Base-by-base conservation (phyloP, 371 early-diverging fungal genomes). In the Mucor mucedo region DNA sequence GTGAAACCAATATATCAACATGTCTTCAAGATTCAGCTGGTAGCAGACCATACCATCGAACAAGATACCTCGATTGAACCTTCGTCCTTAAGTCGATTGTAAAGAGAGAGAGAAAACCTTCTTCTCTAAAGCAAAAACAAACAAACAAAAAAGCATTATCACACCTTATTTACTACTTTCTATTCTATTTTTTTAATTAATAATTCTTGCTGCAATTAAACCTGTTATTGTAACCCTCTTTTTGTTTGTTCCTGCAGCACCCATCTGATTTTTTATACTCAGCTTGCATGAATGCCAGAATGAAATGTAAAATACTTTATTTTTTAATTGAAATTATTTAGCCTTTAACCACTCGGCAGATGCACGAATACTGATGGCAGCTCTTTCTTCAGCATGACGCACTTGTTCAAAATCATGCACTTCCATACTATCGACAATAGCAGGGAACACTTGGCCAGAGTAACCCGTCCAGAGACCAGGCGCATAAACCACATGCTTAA, bases 391-490 rank as follows among this genome's bases (percentile, higher is more conserved):
- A 35, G 81, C 68, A 52, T 73, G 55, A 5, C 41, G 50, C 8
- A 67, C 55, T 40, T 65, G 47, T 2, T 56, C 58, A 6, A 55
- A 11, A 55, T 84, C 74, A 4, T 70, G 68, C 0, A 41, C 52
- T 30, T 83, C 84, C 3, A 78, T 53, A 9, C 82, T 79, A 27
- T 86, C 88, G 2, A 71, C 68, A 39, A 87, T 74, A 3, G 75
- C 79, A 21, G 88, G 85, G 58, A 87, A 83, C 2, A 73, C 66
- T 62, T 82, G 84, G 9, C 80, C 61, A 1, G 72, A 73, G 48
- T 86, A 82, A 21, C 84, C 87, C 9, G 78, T 70, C 83, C 82
- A 82, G 8, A 79, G 69, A 3, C 84, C 80, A 6, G 89, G 89
- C 2, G 85, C 83, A 58, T 84, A 80, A 8, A 89, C 60, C 2